Base-by-base conservation (phyloP, 23 red algal genomes). In the Gracilariopsis chorda region DNA sequence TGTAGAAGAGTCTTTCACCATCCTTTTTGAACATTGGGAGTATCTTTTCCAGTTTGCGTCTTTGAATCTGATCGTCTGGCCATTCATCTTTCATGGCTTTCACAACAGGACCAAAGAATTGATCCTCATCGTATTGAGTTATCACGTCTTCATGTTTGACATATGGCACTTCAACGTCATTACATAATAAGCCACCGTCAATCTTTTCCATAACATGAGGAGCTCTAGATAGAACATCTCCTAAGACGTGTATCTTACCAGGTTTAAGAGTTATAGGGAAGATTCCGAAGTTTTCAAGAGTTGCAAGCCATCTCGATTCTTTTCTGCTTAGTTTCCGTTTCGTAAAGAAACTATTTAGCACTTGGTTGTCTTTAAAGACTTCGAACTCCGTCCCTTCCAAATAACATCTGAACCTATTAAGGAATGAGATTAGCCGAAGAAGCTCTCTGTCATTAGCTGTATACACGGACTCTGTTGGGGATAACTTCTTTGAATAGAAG, bases 391-490 rank as follows among this genome's bases (percentile, higher is more conserved):
- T 27, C 11, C 61, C 61, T 28, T 68, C 61, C 61, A 68, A 29
- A 29, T 68, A 68, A 29, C 61, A 68, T 29, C 61, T 17, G 33
- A 68, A 68, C 10, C 61, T 68, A 17, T 29, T 68, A 28, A 68
- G 61, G 25, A 68, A 68, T 12, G n/a, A 68, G 61, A 68, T 28
- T 29, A 68, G 25, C 10, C 13, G 20, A 11, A 29, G 27, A 27
- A 68, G 25, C 61, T 68, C 61, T 68, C 61, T 14, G 10, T 68
- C 61, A 68, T 68, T 68, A 14, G 61, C 61, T 27, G 61, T 68
- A 29, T 68, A 68, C 12, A 27, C 12, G 12, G n/a, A 11, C 61
- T 68, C 27, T 28, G 61, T 29, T 17, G 16, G 12, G 12, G 61
- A 21, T 11, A 68, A 29, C 61, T 68, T 68, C 61, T 29, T 68